These are phyloP conservation scores for Phycomyces blakesleeanus DNA, from an alignment of 192 early-diverging fungal species.

Conservation along the genomic window DNA sequence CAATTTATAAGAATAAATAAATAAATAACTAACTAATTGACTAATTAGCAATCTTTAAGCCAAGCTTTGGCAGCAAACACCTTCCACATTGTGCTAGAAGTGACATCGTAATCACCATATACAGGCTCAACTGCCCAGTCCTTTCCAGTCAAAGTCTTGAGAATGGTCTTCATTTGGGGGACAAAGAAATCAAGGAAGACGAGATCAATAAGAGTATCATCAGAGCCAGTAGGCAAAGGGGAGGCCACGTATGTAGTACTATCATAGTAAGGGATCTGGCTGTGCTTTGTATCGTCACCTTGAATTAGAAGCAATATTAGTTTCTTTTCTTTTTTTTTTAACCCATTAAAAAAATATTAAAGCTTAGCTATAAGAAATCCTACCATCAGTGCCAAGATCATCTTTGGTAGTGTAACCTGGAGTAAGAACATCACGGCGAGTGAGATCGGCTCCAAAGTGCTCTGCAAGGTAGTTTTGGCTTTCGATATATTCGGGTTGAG, in stretches of 20 bases:
- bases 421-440: conserved; percentile 32
- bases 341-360: neutral
- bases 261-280: conserved; percentile 31
- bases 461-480: neutral
- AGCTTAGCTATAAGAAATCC: neutral
- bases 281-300: conserved; percentile 51
- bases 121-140: conserved; percentile 7
- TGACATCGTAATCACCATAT: conserved; percentile 22
- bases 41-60: conserved; percentile 10
- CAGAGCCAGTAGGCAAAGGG: conserved; percentile 31
- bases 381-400: conserved; percentile 40
- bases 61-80: conserved; percentile 34
- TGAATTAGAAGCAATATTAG: neutral
- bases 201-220: conserved; percentile 35
- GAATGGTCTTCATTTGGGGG: conserved; percentile 29
- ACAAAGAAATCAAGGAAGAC: conserved; percentile 42
- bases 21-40: neutral
- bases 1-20: neutral
- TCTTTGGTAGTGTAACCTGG: conserved; percentile 50
- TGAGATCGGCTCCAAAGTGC: neutral
- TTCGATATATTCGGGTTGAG: neutral
- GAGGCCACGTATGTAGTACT: conserved; percentile 41
- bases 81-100: conserved; percentile 33
- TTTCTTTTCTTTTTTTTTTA: neutral
- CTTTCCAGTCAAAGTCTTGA: conserved; percentile 29